phyloP scores from a whole-genome alignment of 768 basidiomycete species.

The Amyloporia xantha region DNA sequence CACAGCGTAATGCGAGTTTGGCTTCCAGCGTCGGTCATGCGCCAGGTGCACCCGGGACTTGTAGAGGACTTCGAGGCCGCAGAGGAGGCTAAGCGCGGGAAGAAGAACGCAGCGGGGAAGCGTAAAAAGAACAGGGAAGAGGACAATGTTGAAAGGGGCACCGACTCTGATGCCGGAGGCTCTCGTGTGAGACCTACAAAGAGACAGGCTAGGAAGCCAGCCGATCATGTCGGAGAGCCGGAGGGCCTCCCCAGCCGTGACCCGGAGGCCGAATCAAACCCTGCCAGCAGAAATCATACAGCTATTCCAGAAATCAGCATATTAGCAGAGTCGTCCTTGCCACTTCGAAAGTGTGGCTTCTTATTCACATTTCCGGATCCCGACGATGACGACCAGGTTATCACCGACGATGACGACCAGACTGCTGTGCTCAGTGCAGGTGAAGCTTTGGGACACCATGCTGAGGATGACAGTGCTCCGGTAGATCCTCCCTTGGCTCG shows the following conservation, averaged over 20 bases:
- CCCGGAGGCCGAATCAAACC: neutral
- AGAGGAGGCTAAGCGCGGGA: constrained; percentile 24
- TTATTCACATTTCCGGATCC: constrained; percentile 21
- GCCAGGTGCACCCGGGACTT: constrained; percentile 34
- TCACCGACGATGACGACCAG: constrained; percentile 7
- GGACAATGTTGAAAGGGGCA: neutral
- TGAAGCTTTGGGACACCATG: neutral
- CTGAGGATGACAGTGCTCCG: neutral
- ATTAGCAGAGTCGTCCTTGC: constrained; percentile 6
- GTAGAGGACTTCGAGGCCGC: constrained; percentile 28
- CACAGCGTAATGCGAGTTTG: constrained; percentile 30
- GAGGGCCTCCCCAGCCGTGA: too few relatives aligned
- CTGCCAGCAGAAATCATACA: neutral
- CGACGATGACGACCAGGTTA: constrained; percentile 16
- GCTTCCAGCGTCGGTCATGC: constrained; percentile 37
- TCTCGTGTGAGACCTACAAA: neutral
- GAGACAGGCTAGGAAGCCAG: neutral
- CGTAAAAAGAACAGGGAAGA: constrained; percentile 9
- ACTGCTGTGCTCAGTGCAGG: neutral
- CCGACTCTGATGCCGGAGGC: neutral
- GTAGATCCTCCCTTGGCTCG: neutral
- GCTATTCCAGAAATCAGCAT: neutral
- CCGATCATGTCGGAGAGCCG: too few relatives aligned
- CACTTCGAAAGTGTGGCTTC: constrained; percentile 13
- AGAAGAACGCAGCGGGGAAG: constrained; percentile 13